Evolutionary conservation across 2,329 filamentous ascomycete genomes (phyloP).

Genomic region (Aspergillus pseudoviridinutans): DNA sequence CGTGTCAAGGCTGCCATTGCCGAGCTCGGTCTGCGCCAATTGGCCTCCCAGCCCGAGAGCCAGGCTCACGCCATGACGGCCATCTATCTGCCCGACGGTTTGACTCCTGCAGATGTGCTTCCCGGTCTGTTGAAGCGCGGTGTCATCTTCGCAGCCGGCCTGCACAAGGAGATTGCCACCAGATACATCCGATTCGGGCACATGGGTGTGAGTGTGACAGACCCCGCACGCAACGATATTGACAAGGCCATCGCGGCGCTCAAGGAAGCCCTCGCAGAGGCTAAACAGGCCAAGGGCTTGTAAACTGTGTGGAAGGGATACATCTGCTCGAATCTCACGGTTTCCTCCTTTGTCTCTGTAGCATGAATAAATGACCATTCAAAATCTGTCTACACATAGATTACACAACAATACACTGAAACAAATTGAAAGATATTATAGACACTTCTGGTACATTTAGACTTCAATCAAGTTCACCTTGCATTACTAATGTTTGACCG

Average conservation of each 20-base stretch:
- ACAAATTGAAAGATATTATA: not conserved
- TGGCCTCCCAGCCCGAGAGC: slow-evolving; percentile 79
- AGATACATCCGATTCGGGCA: slow-evolving; percentile 96
- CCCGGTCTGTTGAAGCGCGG: slow-evolving; percentile 81
- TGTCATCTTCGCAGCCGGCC: slow-evolving; percentile 88
- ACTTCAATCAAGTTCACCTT: not conserved
- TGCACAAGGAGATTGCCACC: slow-evolving; percentile 91
- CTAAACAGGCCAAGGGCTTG: slow-evolving; percentile 57
- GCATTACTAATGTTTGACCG: not conserved
- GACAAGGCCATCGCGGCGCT: slow-evolving; percentile 78
- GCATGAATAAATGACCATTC: not conserved
- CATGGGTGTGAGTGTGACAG: slow-evolving; percentile 91
- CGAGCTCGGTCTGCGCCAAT: slow-evolving; percentile 79
- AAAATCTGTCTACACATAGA: not conserved
- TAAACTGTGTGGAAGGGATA: slow-evolving; percentile 14
- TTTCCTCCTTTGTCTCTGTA: not conserved
- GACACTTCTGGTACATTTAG: not conserved
- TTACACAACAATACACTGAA: not conserved
- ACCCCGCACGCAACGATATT: slow-evolving; percentile 74
- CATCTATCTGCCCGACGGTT: slow-evolving; percentile 83
- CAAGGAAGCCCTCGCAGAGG: slow-evolving; percentile 69
- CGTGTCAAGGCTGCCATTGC: slow-evolving; percentile 79
- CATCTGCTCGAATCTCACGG: not conserved
- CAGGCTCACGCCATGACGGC: slow-evolving; percentile 98
- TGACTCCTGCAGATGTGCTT: slow-evolving; percentile 77